Base-by-base conservation (phyloP, 495 filamentous ascomycete species). In the Sphaerosporella brunnea region DNA sequence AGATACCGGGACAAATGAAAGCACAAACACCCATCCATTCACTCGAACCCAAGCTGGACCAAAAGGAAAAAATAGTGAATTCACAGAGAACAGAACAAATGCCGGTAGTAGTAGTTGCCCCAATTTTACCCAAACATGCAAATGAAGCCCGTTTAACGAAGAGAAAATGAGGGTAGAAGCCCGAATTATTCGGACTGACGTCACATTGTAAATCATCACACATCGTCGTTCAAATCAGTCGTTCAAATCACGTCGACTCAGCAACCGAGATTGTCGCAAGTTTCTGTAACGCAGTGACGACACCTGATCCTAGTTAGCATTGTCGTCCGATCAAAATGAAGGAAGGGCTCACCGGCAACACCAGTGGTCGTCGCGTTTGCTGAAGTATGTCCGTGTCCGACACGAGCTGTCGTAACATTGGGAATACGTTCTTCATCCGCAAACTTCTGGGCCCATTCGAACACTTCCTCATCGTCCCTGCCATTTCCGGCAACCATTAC, bases 381-480 rank as follows among this genome's bases (percentile, higher is more conserved):
- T 63, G 90, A 82, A 0, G 86, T 93, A 64, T 84, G 92, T 37
- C 86, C 68, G 53, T 69, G 80, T 13, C 87, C 86, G 45, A 95
- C 65, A 43, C 77, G 84, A 16, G 93, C 84, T 1, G 84, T 93
- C 53, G 78, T 76, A 4, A 84, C 79, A 47, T 83, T 69, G 26
- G 75, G 62, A 36, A 92, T 68, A 4, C 58, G 62, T 23, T 69
- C 66, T 28, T 65, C 63, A 1, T 64, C 67, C 19, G 66, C 68
- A 23, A 93, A 63, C 25, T 75, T 69, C 63, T 93, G 93, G 23
- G 86, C 87, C 87, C 87, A 95, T 26, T 78, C 80, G 68, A 87
- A 95, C 19, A 93, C 78, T 38, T 83, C 78, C 60, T 94, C 87
- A 54, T 95, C 87, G 49, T 93, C 87, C 4, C 87, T 80, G 36